These are phyloP conservation scores for Pelargonium fulgidum DNA, from an alignment of 441 rosid species.

Conservation along the genomic window DNA sequence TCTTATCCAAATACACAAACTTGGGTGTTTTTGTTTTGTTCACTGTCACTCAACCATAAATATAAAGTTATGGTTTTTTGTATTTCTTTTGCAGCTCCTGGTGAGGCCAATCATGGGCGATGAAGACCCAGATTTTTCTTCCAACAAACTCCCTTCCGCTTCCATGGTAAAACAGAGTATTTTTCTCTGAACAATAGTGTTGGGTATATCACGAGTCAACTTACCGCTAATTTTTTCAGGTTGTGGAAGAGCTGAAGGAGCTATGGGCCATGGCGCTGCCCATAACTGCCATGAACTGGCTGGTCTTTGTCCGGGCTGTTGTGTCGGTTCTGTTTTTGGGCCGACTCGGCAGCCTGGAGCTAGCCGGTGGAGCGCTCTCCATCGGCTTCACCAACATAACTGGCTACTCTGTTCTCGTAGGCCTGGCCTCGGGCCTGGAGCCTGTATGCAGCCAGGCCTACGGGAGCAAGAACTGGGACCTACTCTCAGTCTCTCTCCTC, in stretches of 20 bases:
- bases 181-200: no score
- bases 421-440: conserved; percentile 90
- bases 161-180: conserved; percentile 34
- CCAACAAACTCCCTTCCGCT: conserved; percentile 41
- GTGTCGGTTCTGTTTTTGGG: conserved; percentile 88
- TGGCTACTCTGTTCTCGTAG: conserved; percentile 85
- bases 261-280: conserved; percentile 87
- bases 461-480: conserved; percentile 86
- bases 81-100: no score
- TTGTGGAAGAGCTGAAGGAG: conserved; percentile 67
- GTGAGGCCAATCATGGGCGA: conserved; percentile 34
- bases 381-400: conserved; percentile 97
- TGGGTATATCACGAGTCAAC: no score
- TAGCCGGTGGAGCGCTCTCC: conserved; percentile 91
- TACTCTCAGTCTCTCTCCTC: conserved; percentile 70
- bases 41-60: no score
- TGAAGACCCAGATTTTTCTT: conserved; percentile 40
- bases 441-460: conserved; percentile 96
- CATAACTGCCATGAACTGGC: conserved; percentile 72
- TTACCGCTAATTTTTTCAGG: conserved; percentile 26
- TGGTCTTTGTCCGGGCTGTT: conserved; percentile 67
- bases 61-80: no score
- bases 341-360: conserved; percentile 79
- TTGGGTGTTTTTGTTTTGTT: no score
- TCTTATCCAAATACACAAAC: no score